Evolutionary conservation across 1,139 yeast species (phyloP).

Genomic region (Lodderomyces elongisporus): DNA sequence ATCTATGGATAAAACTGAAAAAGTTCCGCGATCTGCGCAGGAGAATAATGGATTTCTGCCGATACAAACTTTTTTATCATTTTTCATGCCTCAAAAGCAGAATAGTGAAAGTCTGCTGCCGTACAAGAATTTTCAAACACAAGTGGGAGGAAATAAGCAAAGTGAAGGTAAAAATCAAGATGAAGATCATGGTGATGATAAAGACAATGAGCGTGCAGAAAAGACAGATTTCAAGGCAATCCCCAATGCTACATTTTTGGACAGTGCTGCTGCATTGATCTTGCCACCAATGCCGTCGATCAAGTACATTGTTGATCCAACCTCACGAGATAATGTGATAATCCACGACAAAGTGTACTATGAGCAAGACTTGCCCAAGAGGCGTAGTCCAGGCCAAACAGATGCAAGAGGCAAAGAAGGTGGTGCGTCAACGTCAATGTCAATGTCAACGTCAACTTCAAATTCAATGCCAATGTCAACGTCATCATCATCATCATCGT

Average conservation of each 20-base stretch:
- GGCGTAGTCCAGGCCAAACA: neutral
- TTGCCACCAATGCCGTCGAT: slow-evolving; percentile 84
- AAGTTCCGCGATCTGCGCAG: slow-evolving; percentile 8
- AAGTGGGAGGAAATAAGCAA: slow-evolving; percentile 10
- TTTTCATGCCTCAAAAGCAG: slow-evolving; percentile 41
- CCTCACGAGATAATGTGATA: slow-evolving; percentile 30
- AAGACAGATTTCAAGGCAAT: slow-evolving; percentile 21
- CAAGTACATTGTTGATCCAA: slow-evolving; percentile 63
- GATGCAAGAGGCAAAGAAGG: slow-evolving; percentile 1
- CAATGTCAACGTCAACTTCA: neutral
- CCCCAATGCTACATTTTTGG: slow-evolving; percentile 75
- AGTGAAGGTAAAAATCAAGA: slow-evolving; percentile 13
- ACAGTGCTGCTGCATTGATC: slow-evolving; percentile 72
- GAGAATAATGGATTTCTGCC: slow-evolving; percentile 21
- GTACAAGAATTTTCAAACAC: slow-evolving; percentile 30
- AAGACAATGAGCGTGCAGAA: slow-evolving; percentile 18
- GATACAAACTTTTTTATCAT: slow-evolving; percentile 41
- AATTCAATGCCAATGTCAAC: neutral
- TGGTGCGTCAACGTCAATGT: no score
- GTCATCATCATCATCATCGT: neutral
- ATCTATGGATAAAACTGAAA: slow-evolving; percentile 3
- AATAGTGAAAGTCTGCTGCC: slow-evolving; percentile 20
- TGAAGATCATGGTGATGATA: slow-evolving; percentile 16
- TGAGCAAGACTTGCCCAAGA: slow-evolving; percentile 31
- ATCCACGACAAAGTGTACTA: slow-evolving; percentile 39